A percentile compares a stretch with the other conserved stretches of the same genome.
Evolutionary conservation across 306 rosid species (phyloP).

Genomic region (Fragaria ananassa): DNA sequence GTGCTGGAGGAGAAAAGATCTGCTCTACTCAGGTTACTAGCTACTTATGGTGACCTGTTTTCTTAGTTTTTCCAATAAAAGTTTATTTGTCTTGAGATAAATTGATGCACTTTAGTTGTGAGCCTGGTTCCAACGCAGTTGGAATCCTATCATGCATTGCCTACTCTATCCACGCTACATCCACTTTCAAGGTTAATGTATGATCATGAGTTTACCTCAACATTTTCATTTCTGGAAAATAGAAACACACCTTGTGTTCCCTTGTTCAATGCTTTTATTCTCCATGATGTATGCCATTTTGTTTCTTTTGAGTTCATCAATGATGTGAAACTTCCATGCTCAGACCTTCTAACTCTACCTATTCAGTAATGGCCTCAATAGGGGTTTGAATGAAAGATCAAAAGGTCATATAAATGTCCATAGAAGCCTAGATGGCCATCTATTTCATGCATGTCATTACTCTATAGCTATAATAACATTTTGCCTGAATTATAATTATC

Average conservation of each 20-base stretch:
- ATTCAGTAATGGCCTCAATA: background rate
- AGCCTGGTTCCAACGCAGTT: background rate
- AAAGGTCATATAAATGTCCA: background rate
- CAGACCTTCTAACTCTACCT: background rate
- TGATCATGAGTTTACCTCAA: constrained; percentile 12
- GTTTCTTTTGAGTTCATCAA: constrained; percentile 17
- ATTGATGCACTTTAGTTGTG: background rate
- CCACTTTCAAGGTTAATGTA: constrained; percentile 12
- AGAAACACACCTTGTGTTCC: background rate
- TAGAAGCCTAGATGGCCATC: background rate
- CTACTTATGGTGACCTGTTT: background rate
- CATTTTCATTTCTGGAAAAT: background rate
- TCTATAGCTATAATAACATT: background rate
- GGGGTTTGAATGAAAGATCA: background rate
- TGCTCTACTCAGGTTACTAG: constrained; percentile 69
- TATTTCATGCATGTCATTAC: background rate
- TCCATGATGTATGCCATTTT: constrained; percentile 5
- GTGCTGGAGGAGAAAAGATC: constrained; percentile 94
- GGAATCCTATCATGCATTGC: constrained; percentile 4
- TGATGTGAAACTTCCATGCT: constrained; percentile 21
- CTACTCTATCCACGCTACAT: constrained; percentile 16
- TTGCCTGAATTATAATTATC: background rate
- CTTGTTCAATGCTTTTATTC: constrained; percentile 14
- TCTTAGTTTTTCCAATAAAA: background rate
- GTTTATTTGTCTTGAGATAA: background rate